Conservation (phyloP, 495 filamentous ascomycete species). For the Tuber melanosporum region DNA sequence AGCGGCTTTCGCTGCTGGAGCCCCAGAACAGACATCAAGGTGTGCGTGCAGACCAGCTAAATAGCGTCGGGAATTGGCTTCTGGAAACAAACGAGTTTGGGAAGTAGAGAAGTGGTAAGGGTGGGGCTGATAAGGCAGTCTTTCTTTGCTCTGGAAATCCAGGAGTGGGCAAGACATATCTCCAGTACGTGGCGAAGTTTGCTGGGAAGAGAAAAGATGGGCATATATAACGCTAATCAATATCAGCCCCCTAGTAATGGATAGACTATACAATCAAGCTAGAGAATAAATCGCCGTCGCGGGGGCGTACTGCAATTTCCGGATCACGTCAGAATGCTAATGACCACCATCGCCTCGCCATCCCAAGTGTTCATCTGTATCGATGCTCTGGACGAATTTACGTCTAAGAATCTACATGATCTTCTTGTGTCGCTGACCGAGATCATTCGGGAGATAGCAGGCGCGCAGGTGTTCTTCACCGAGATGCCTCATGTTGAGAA, state of each 20-base stretch:
- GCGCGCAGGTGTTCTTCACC: neutral
- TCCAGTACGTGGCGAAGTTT: neutral
- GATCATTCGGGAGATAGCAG: neutral
- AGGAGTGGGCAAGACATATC: neutral
- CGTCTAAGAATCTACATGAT: neutral
- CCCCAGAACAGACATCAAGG: neutral
- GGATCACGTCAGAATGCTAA: neutral
- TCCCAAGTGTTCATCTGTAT: neutral
- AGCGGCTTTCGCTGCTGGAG: neutral
- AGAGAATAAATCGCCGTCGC: neutral
- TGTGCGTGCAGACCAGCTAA: neutral
- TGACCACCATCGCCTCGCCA: neutral
- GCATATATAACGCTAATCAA: neutral
- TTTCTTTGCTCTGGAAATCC: neutral
- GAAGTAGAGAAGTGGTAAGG: neutral
- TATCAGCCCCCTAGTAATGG: neutral
- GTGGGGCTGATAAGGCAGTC: neutral
- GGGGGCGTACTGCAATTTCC: neutral
- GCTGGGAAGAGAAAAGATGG: neutral
- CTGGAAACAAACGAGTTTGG: neutral
- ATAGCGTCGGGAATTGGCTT: neutral
- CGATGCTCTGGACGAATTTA: neutral
- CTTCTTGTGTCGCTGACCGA: neutral
- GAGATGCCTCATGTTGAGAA: neutral
- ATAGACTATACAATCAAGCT: neutral